A percentile compares a stretch with the other conserved stretches of the same genome.
Evolutionary conservation across 352 stramenopile species (phyloP).

Genomic region (Nothophytophthora sp.): DNA sequence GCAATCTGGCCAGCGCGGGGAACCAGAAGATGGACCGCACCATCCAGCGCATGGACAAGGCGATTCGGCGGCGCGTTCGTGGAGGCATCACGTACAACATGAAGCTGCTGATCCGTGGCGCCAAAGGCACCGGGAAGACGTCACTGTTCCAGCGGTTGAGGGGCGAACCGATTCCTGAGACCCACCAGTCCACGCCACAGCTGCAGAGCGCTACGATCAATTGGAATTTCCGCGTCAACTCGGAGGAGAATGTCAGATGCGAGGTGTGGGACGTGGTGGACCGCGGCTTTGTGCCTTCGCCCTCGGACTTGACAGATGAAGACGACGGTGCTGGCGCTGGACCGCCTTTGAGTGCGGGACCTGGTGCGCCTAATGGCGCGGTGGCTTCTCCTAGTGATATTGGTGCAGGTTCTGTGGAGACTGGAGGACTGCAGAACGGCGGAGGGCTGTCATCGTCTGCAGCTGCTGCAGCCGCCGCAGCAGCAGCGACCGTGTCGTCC

Average conservation of each 20-base stretch:
- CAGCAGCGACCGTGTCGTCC: no score
- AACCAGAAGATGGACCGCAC: constrained; percentile 46
- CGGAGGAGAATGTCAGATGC: constrained; percentile 88
- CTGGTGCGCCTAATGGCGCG: no score
- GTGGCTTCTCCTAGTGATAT: no score
- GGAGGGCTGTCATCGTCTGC: constrained; percentile 18
- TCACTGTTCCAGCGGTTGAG: constrained; percentile 86
- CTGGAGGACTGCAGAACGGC: constrained; percentile 21
- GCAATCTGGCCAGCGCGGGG: no score
- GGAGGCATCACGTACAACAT: constrained; percentile 91
- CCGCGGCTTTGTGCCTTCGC: constrained; percentile 58
- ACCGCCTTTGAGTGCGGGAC: no score
- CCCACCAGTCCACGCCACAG: constrained; percentile 80
- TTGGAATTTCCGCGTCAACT: constrained; percentile 65
- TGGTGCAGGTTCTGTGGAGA: constrained; percentile 3
- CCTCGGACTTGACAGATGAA: no score
- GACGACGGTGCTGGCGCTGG: no score
- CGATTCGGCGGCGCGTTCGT: constrained; percentile 80
- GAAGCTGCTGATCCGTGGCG: constrained; percentile 88
- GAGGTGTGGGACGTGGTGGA: constrained; percentile 94
- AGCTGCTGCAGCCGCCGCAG: constrained; percentile 17
- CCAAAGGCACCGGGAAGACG: constrained; percentile 88
- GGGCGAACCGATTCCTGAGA: constrained; percentile 66
- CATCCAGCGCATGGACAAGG: constrained; percentile 85
- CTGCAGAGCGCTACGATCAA: constrained; percentile 90